Base-by-base conservation (phyloP, 805 yeast species). In the Blastobotrys chiropterorum region DNA sequence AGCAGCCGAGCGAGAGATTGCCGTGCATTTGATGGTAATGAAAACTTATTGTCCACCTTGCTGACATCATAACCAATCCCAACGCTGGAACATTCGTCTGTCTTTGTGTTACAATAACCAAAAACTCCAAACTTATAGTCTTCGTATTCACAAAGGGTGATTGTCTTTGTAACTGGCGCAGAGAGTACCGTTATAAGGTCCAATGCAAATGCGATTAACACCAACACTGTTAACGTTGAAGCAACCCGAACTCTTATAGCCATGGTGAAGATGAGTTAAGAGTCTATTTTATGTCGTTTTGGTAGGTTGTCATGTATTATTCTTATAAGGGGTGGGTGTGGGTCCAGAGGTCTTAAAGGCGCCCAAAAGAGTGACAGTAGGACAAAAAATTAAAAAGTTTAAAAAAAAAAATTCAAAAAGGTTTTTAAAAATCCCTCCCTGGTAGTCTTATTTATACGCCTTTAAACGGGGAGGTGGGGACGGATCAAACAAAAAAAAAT, bases 111-210 rank as follows among this genome's bases (percentile, higher is more conserved):
- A 64, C 92, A 85, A 58, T 79, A 74, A 1, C 92, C 92, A 67
- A 83, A 83, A 1, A 85, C 86, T 1, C 92, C 92, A 61, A 81
- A 85, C 56, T 69, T 64, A 61, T 73, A 73, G 16, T 74, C 78
- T 17, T 71, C 68, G 61, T 71, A 79, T 1, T 73, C 64, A 47
- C 85, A 77, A 2, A 85, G 71, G 2, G 77, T 60, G 21, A 84
- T 71, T 17, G 56, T 53, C 8, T 64, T 60, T 0, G 85, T 75
- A 14, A 84, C 66, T 0, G 92, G 92, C 2, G 76, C 82, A 0
- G 89, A 72, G 6, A 84, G 57, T 3, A 82, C 75, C 0, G 89
- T 77, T 1, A 83, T 62, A 15, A 83, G 63, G 57, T 83, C 85
- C 50, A 83, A 74, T 1, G 76, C 76, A 54, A 82, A 72, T 1